phyloP scores from a whole-genome alignment of 495 filamentous ascomycete genomes.

The Apiosordaria backusii region DNA sequence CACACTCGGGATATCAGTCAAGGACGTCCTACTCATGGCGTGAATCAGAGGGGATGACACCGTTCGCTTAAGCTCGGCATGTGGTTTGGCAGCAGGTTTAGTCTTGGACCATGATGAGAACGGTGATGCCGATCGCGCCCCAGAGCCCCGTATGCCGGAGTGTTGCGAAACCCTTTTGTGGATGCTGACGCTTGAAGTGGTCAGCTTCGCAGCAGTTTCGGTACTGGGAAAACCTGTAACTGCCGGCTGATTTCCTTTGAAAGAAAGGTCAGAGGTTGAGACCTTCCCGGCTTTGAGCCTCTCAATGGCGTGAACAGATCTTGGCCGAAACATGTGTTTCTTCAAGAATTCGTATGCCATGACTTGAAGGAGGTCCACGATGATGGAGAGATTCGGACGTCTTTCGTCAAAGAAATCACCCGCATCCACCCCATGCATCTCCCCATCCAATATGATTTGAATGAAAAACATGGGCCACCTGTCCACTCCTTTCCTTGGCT shows the following conservation, averaged over 20 bases:
- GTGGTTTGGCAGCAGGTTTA: constrained; percentile 48
- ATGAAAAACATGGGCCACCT: constrained; percentile 91
- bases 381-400: constrained; percentile 35
- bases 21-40: neutral
- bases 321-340: constrained; percentile 61
- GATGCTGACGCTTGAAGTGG: neutral
- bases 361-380: constrained; percentile 59
- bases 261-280: neutral
- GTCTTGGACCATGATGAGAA: constrained; percentile 67
- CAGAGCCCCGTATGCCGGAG: neutral
- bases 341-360: constrained; percentile 66
- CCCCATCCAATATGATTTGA: constrained; percentile 52
- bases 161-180: neutral
- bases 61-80: neutral
- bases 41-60: neutral
- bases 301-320: constrained; percentile 25
- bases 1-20: neutral
- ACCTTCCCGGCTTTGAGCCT: constrained; percentile 15
- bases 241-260: neutral
- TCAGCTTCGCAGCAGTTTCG: neutral
- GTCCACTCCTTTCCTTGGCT: constrained; percentile 64
- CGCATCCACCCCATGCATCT: constrained; percentile 9
- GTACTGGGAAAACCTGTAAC: too few relatives aligned
- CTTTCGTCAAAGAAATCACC: constrained; percentile 40
- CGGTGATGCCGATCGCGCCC: constrained; percentile 30